phyloP scores from a whole-genome alignment of 208 protist species.

The Naegleria gruberi region DNA sequence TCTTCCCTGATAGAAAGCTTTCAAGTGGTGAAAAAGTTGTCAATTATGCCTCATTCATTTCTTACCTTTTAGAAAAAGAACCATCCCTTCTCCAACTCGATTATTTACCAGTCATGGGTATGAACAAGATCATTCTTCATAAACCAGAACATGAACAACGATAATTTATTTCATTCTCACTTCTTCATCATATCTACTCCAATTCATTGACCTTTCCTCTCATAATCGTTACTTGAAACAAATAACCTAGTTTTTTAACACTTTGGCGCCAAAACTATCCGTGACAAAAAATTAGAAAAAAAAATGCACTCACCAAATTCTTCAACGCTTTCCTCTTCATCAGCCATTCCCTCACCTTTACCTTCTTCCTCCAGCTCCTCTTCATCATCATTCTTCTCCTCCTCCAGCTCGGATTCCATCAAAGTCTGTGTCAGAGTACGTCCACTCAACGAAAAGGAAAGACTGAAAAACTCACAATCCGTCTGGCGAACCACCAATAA shows the following conservation, averaged over 20 bases:
- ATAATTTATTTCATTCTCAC: no score
- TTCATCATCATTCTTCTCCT: no score
- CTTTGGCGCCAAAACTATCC: neutral
- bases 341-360: no score
- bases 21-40: slow-evolving; percentile 25
- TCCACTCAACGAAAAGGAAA: neutral
- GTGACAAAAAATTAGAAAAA: neutral
- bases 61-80: slow-evolving; percentile 37
- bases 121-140: neutral
- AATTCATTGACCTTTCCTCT: no score
- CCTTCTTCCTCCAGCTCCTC: no score
- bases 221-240: no score
- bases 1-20: slow-evolving; percentile 35
- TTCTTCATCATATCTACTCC: no score
- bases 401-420: neutral
- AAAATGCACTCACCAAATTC: neutral
- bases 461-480: neutral
- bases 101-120: neutral
- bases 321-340: no score
- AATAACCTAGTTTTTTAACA: no score
- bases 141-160: no score
- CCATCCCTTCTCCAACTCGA: neutral
- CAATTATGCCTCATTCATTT: slow-evolving; percentile 37
- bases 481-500: neutral
- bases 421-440: neutral